Evolutionary conservation across 768 basidiomycete genomes (phyloP), one percentile per base, ranked within the genome.

Genomic region (Boletus reticuloceps): DNA sequence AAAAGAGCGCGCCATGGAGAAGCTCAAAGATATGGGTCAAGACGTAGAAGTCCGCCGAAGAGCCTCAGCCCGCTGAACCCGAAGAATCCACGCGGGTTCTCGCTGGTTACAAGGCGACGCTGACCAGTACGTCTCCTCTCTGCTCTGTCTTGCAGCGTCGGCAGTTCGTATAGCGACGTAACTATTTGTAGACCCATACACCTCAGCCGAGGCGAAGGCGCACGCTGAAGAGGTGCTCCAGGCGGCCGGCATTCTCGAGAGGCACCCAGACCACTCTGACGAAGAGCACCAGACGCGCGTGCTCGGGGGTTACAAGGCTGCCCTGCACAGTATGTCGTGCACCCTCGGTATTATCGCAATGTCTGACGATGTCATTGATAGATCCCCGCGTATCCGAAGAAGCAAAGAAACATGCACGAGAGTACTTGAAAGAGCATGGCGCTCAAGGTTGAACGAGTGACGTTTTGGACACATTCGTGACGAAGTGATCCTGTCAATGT

Each of bases 221-320:
- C 82, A 82, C 39, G 83, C 83, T 11, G 73, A 74, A 29, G 83
- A 83, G 57, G 75, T 84, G 32, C 72, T 85, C 47, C 68, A 72
- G 42, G 79, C 77, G 5, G 74, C 75, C 4, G 81, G 76, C 0
- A 73, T 77, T 44, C 54, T 60, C 2, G 72, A 73, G 36, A 65
- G 65, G 38, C 55, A 65, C 0, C 68, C 69, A 0, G 70, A 62
- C 0, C 66, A 68, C 17, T 58, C 51, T 4, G 68, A 75, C 12
- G 73, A 75, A 29, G 72, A 77, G 58, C 80, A 82, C 50, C 56
- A 70, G 47, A 74, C 62, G 2, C 80, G 77, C 36, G 80, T 84
- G 40, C 62, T 80, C 6, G 82, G 74, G 0, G 82, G 82, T 11
- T 82, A 82, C 65, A 84, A 84, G 57, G 81, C 83, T 29, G 76